Evolutionary conservation across 2,329 filamentous ascomycete genomes (phyloP).

Genomic region (Aaosphaeria pasadenensis): DNA sequence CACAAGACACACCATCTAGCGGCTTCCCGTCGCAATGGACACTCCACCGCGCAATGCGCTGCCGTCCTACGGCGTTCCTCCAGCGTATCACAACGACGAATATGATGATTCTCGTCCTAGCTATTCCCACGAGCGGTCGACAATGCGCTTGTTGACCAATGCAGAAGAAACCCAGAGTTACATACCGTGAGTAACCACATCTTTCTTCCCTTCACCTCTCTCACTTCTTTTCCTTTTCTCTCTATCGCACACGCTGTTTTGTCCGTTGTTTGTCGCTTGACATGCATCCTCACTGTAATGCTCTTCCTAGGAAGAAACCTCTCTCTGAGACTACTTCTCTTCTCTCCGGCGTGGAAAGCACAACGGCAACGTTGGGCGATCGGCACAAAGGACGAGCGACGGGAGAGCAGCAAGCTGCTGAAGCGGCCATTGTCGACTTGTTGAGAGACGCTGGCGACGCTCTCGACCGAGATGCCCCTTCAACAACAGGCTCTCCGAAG

Average conservation of each 20-base stretch:
- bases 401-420: slow-evolving; percentile 28
- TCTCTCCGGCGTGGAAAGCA: slow-evolving; percentile 32
- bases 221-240: slow-evolving; percentile 4
- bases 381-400: slow-evolving; percentile 21
- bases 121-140: slow-evolving; percentile 40
- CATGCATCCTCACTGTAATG: slow-evolving; percentile 16
- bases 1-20: background rate
- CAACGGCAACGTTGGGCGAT: slow-evolving; percentile 29
- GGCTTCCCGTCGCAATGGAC: slow-evolving; percentile 21
- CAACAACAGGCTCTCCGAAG: background rate
- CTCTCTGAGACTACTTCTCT: slow-evolving; percentile 28
- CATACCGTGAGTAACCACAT: slow-evolving; percentile 37
- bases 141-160: slow-evolving; percentile 51
- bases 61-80: slow-evolving; percentile 39
- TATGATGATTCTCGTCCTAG: slow-evolving; percentile 37
- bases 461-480: slow-evolving; percentile 11
- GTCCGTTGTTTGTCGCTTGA: slow-evolving; percentile 17
- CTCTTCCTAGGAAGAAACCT: background rate
- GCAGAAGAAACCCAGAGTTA: slow-evolving; percentile 41
- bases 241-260: slow-evolving; percentile 4
- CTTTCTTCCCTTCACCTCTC: slow-evolving; percentile 7
- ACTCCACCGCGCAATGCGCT: slow-evolving; percentile 26
- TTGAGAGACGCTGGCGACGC: slow-evolving; percentile 40
- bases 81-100: slow-evolving; percentile 40
- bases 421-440: slow-evolving; percentile 43